Conservation (phyloP, 2,329 filamentous ascomycete genomes). For the Pseudogymnoascus sp. region DNA sequence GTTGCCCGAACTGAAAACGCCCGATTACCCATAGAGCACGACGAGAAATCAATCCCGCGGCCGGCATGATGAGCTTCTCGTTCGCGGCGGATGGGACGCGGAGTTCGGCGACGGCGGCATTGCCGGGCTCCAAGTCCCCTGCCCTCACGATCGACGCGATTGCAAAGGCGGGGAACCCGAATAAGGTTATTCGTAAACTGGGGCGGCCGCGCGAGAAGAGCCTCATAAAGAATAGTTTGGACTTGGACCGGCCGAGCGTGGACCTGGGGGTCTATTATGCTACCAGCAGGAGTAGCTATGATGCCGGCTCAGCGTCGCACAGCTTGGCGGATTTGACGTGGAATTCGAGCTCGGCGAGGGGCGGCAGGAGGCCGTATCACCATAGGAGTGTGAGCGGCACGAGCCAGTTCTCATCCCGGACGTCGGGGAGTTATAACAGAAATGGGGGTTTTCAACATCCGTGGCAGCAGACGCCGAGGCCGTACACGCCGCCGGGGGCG, state of each 20-base stretch:
- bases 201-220: neutral
- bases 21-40: neutral
- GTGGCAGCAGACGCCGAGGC: constrained; percentile 53
- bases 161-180: neutral
- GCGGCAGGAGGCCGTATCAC: constrained; percentile 1
- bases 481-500: constrained; percentile 43
- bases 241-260: neutral
- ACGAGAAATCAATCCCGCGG: neutral
- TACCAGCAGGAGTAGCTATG: neutral
- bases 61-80: constrained; percentile 5
- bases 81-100: neutral
- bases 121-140: neutral
- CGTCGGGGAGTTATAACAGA: constrained; percentile 4
- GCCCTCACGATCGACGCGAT: neutral
- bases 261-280: neutral
- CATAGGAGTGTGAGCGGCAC: neutral
- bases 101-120: neutral
- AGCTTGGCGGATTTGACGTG: neutral
- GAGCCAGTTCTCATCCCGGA: neutral
- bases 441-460: constrained; percentile 46
- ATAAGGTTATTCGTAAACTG: neutral
- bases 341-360: constrained; percentile 2
- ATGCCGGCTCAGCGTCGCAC: neutral
- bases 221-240: neutral
- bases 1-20: neutral